phyloP scores from a whole-genome alignment of 371 early-diverging fungal species.

The Apophysomyces ossiformis region DNA sequence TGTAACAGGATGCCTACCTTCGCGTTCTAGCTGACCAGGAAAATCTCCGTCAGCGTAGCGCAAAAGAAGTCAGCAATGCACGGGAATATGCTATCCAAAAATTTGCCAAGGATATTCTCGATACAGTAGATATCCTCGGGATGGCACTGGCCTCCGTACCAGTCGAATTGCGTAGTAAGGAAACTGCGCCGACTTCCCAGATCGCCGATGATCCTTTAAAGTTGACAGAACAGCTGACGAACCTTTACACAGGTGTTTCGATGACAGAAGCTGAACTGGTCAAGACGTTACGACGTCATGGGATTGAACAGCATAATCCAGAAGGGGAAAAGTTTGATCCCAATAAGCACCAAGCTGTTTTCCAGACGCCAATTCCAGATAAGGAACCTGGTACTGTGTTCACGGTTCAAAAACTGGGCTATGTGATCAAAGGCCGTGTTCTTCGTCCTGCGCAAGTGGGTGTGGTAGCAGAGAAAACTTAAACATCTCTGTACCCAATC shows the following conservation, averaged over 20 bases:
- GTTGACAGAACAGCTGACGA: conserved; percentile 50
- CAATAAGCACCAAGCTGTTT: conserved; percentile 52
- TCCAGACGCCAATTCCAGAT: conserved; percentile 73
- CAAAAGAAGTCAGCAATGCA: conserved; percentile 76
- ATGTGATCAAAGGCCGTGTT: conserved; percentile 79
- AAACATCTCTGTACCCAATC: too few relatives aligned
- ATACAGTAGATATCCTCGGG: conserved; percentile 82
- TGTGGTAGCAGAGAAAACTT: conserved; percentile 62
- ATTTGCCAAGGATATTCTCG: conserved; percentile 91
- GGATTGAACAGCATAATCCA: conserved; percentile 17
- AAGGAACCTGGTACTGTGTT: conserved; percentile 83
- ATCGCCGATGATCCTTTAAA: conserved; percentile 15
- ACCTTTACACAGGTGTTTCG: conserved; percentile 80
- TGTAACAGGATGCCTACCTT: conserved; percentile 60
- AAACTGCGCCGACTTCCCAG: conserved; percentile 19
- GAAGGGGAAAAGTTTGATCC: conserved; percentile 20
- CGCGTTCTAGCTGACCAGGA: conserved; percentile 91
- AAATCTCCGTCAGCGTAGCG: conserved; percentile 83
- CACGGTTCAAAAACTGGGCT: conserved; percentile 85
- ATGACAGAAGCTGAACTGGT: conserved; percentile 82
- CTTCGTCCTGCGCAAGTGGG: conserved; percentile 93
- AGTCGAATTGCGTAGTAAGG: conserved; percentile 15
- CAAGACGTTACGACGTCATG: conserved; percentile 79
- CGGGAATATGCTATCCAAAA: conserved; percentile 83
- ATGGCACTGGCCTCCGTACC: conserved; percentile 81